Evolutionary conservation across 106 monocot genomes (phyloP), one percentile per base, ranked within the genome.

Genomic region (Iris macrosiphon): DNA sequence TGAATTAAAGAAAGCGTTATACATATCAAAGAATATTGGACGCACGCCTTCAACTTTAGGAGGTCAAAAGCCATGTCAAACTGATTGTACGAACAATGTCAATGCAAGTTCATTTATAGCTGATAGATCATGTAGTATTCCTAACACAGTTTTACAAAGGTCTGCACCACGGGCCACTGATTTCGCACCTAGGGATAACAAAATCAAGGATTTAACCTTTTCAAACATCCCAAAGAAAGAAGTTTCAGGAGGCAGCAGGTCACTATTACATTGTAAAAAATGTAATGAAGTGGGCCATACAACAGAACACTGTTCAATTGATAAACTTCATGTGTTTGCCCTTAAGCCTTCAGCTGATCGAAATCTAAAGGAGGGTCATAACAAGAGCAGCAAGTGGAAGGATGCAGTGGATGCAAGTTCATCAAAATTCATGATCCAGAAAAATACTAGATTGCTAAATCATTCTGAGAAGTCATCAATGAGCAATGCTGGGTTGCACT

Each of bases 281-380:
- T 89, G 85, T 72, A 89, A 96, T 67, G 89, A 96, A 75, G 61
- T 73, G 24, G 96, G 89, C 32, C 96, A 89, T 62, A 25, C 75
- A 24, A 83, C 79, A 47, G 74, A 90, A 31, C 77, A 46, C 27
- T 89, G 89, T 40, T 47, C 77, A 15, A 72, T 80, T 53, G 79
- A 90, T 32, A 82, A 79, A 57, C 61, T 80, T 59, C 45, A 53
- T 1, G 17, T 66, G 13, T 63, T 84, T 55, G 80, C 82, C 25
- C 34, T 79, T 57, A 95, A 76, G 66, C 82, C 76, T 69, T 72
- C 53, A 20, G 66, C 62, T 62, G 84, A 80, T 37, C 67, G 59
- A 45, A 74, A 54, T 59, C 39, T 49, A 56, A 81, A 42, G 37
- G 85, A 85, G 25, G 57, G 17, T 3, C 30, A 28, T 52, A 40